Evolutionary conservation across 257 asterid genomes (phyloP).

Genomic region (Gardenia jasminoides): DNA sequence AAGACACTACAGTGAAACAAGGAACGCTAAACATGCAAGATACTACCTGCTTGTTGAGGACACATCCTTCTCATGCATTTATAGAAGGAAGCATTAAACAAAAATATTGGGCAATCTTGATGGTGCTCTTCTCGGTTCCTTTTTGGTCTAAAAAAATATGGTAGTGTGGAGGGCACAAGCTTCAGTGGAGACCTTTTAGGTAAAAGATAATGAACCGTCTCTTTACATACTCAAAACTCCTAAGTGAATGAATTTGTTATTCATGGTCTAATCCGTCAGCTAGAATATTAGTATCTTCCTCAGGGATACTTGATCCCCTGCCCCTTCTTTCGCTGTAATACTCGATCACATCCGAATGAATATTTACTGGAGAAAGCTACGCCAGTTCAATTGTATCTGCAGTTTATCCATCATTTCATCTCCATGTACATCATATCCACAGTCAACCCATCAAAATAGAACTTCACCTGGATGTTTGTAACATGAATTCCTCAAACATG

Average conservation of each 20-base stretch:
- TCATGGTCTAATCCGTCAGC: background rate
- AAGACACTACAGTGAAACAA: background rate
- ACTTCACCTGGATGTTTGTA: background rate
- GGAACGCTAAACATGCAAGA: slow-evolving; percentile 5
- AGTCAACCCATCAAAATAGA: background rate
- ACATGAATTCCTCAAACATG: background rate
- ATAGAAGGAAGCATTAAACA: slow-evolving; percentile 27
- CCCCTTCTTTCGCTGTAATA: background rate
- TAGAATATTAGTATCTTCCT: background rate
- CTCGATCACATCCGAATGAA: background rate
- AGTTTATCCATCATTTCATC: background rate
- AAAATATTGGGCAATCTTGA: background rate
- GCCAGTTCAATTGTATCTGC: background rate
- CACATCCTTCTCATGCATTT: slow-evolving; percentile 25
- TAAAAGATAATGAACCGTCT: background rate
- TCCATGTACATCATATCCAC: background rate
- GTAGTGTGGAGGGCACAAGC: slow-evolving; percentile 36
- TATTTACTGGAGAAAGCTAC: background rate
- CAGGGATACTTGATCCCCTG: background rate
- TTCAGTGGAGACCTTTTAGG: slow-evolving; percentile 18
- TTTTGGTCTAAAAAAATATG: background rate
- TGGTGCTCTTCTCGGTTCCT: slow-evolving; percentile 4
- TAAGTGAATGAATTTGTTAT: background rate
- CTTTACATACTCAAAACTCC: background rate
- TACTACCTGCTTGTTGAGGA: slow-evolving; percentile 15